phyloP scores from a whole-genome alignment of 352 stramenopile species.

The Pseudoperonospora humuli region DNA sequence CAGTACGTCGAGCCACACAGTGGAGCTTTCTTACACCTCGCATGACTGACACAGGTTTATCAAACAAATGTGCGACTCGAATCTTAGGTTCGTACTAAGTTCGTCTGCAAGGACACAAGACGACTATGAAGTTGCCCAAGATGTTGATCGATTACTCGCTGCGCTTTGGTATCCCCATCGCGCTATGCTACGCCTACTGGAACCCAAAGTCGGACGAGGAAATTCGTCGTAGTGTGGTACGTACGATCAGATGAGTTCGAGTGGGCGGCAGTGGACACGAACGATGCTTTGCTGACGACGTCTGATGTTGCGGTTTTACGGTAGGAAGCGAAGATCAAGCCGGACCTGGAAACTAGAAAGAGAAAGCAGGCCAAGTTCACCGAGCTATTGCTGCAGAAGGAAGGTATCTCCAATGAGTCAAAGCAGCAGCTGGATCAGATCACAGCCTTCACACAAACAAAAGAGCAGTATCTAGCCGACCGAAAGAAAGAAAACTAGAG shows the following conservation, averaged over 20 bases:
- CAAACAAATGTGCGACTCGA: too few relatives aligned
- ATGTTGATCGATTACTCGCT: constrained; percentile 76
- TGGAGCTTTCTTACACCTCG: constrained; percentile 21
- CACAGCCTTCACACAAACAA: constrained; percentile 57
- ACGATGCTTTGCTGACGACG: too few relatives aligned
- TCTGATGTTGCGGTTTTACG: neutral
- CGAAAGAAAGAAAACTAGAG: constrained; percentile 21
- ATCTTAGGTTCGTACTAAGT: constrained; percentile 10
- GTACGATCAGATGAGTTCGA: constrained; percentile 17
- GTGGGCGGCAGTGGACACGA: too few relatives aligned
- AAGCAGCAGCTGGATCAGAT: constrained; percentile 74
- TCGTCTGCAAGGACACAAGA: too few relatives aligned
- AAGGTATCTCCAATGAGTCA: constrained; percentile 41
- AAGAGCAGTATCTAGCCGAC: constrained; percentile 26
- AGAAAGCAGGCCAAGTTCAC: constrained; percentile 72
- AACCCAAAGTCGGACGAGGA: constrained; percentile 64
- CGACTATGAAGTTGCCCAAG: constrained; percentile 71
- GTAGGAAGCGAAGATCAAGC: constrained; percentile 64
- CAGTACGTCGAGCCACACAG: constrained; percentile 3
- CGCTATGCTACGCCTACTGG: constrained; percentile 59
- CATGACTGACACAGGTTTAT: constrained; percentile 6
- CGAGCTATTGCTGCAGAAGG: constrained; percentile 57
- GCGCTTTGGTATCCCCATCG: constrained; percentile 67
- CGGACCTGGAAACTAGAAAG: constrained; percentile 43
- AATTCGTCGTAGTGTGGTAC: constrained; percentile 68